Conservation (phyloP, 23 red algal species). For the Gracilaria gracilis region DNA sequence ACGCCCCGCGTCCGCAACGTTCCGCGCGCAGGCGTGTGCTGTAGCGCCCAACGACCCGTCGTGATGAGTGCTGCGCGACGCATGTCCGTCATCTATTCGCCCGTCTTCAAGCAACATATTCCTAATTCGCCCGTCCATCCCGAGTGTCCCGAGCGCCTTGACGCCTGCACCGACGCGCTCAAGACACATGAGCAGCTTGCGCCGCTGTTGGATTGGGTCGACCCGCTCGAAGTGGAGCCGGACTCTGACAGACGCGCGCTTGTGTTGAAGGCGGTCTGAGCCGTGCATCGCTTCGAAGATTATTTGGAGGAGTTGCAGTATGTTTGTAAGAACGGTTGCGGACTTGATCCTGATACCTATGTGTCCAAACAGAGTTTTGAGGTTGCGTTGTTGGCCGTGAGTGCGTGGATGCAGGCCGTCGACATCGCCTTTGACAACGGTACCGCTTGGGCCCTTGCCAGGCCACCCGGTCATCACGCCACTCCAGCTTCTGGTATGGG, state of each 20-base stretch:
- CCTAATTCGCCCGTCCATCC: constrained; percentile 53
- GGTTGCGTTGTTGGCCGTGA: constrained; percentile 71
- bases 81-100: constrained; percentile 70
- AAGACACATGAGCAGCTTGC: constrained; percentile 33
- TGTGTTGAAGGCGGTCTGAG: constrained; percentile 52
- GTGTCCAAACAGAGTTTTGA: constrained; percentile 63
- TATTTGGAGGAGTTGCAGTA: constrained; percentile 79
- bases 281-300: constrained; percentile 71
- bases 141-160: constrained; percentile 81
- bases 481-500: constrained; percentile 86
- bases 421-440: constrained; percentile 58
- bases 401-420: constrained; percentile 85
- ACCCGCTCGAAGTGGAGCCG: constrained; percentile 8
- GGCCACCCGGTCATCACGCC: constrained; percentile 98
- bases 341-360: constrained; percentile 92
- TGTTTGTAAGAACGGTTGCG: constrained; percentile 47
- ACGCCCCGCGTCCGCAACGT: background rate
- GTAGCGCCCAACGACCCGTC: background rate
- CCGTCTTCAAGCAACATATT: constrained; percentile 64
- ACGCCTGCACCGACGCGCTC: constrained; percentile 51
- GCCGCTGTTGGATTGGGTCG: constrained; percentile 48
- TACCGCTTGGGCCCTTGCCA: constrained; percentile 62
- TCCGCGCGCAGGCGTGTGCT: background rate
- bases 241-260: constrained; percentile 40
- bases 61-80: constrained; percentile 30